phyloP scores from a whole-genome alignment of 2,329 filamentous ascomycete genomes.

The Colletotrichum navitas region DNA sequence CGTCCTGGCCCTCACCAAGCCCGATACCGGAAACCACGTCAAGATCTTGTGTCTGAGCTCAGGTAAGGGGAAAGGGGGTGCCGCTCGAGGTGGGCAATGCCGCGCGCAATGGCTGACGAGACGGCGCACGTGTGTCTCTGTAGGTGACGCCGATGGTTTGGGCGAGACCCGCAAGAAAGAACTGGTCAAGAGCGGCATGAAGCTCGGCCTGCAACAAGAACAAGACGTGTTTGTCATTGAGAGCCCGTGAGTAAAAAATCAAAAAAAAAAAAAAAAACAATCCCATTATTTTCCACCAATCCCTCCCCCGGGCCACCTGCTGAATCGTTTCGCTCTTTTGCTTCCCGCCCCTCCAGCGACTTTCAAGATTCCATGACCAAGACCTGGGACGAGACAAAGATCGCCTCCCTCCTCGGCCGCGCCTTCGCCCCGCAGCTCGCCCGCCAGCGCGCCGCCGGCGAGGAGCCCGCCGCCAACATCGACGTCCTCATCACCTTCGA shows the following conservation, averaged over 20 bases:
- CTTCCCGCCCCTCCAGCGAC: slow-evolving; percentile 55
- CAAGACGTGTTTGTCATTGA: slow-evolving; percentile 91
- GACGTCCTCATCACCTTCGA: slow-evolving; percentile 95
- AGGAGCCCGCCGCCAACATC: slow-evolving; percentile 67
- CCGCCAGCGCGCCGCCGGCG: slow-evolving; percentile 48
- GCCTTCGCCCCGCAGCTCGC: slow-evolving; percentile 79
- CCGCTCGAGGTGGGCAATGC: no score
- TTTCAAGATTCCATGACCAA: slow-evolving; percentile 92
- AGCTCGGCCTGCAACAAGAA: slow-evolving; percentile 79
- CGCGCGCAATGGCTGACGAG: slow-evolving; percentile 32
- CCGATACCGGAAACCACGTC: slow-evolving; percentile 86
- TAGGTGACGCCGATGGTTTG: slow-evolving; percentile 87
- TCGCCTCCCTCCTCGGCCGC: slow-evolving; percentile 77
- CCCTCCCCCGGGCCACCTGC: neutral
- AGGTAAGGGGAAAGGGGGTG: slow-evolving; percentile 59
- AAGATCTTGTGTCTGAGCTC: slow-evolving; percentile 94
- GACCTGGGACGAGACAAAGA: slow-evolving; percentile 78
- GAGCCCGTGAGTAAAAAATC: slow-evolving; percentile 70
- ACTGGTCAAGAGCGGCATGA: slow-evolving; percentile 81
- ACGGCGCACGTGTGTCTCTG: neutral
- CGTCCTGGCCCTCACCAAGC: slow-evolving; percentile 84
- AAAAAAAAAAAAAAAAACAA: no score
- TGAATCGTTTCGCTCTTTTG: no score
- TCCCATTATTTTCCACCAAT: no score
- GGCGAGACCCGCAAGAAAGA: slow-evolving; percentile 87